Base-by-base conservation (phyloP, 2,329 filamentous ascomycete species). In the Dactylellina haptotyla region DNA sequence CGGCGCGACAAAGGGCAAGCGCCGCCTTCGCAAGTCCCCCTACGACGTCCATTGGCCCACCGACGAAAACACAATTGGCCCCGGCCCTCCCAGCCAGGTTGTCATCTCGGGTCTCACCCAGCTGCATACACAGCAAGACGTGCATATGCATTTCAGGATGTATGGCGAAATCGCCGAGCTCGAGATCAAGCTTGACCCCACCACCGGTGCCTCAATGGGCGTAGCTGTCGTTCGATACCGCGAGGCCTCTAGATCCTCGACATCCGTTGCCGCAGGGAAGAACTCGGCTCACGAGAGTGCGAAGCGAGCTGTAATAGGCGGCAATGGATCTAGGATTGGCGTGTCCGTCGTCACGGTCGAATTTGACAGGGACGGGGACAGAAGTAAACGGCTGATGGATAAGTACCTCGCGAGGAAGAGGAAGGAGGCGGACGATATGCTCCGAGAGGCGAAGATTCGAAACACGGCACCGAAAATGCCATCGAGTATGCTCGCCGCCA, bases 61-160 rank as follows among this genome's bases (percentile, higher is more conserved):
- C 25, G 95, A 92, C 81, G 93, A 98, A 77, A 92, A 92, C 3
- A 96, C 94, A 1, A 88, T 96, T 77, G 94, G 93, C 0, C 92
- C 93, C 23, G 92, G 92, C 0, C 94, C 94, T 12, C 92, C 95
- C 1, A 92, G 90, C 1, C 92, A 97, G 80, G 88, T 99, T 53
- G 89, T 98, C 2, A 92, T 97, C 18, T 93, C 89, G n/a, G 92
- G 93, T n/a, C 97, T 97, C 80, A 95, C 98, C 81, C 93, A 94
- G 4, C 84, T 98, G 76, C 89, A 91, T 41, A 87, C 92, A 10
- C 91, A 96, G 77, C 86, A 88, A 63, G 91, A 92, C 78, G 86
- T 97, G 56, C 87, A 87, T 16, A 87, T 89, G 48, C 86, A 91
- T 61, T 96, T 96, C 80, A 87, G 89, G 16, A 87, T 87, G 2